Evolutionary conservation across 208 protist species (phyloP), one percentile per base, ranked within the genome.

Genomic region (Crithidia mellificae): DNA sequence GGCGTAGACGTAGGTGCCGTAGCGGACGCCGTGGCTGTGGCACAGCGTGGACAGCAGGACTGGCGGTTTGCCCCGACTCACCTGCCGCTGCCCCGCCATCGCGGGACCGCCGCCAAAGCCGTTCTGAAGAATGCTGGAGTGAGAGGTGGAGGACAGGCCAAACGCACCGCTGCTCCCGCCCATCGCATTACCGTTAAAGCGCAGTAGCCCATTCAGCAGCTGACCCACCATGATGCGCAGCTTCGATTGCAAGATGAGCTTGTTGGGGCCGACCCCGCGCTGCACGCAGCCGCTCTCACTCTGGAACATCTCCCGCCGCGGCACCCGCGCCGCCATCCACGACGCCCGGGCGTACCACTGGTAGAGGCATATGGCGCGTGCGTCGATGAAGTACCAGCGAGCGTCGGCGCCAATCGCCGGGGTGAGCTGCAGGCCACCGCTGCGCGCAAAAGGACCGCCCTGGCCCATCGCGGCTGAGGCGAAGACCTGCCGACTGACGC

Each of bases 301-400:
- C 14, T 54, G 32, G 41, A 77, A 80, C 61, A 83, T 80, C 44
- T 86, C 81, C 4, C 72, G 51, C 20, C 77, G 76, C 1, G 81
- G 73, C 55, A 86, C 74, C 15, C 63, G 66, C 29, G 65, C 63
- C 29, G 68, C 72, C 29, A 64, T 32, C 30, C 58, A 71, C 20
- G 77, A 75, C 57, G 51, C 32, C 19, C 80, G 80, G 3, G 72
- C 51, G 51, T 73, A 74, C 43, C 62, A 68, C 39, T 85, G 80
- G 19, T 77, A 74, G 25, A 79, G 64, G 32, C 68, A 71, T 25
- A 85, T 47, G 20, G 80, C 72, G 19, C 80, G 67, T 0, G 80
- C 75, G 43, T 85, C 80, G 29, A 85, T 67, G 22, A 85, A 71
- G 72, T 85, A 85, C 80, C 80, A 85, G 49, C 80, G 74, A 27